These are phyloP conservation scores for Phlebiopsis flavidoalba DNA, from an alignment of 768 basidiomycete species.

Conservation along the genomic window DNA sequence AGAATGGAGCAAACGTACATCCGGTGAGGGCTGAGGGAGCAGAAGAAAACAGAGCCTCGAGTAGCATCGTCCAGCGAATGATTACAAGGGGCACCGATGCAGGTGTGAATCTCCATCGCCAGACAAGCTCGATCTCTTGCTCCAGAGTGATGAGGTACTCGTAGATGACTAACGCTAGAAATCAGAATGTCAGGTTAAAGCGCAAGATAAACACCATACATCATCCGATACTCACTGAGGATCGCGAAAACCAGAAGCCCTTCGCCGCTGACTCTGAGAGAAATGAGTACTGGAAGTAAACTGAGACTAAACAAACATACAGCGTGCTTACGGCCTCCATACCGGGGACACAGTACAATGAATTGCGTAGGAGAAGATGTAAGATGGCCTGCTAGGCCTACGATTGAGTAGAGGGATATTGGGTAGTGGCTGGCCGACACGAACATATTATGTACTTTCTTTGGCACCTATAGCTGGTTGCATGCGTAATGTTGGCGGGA, in stretches of 20 bases:
- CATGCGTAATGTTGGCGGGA: too few relatives aligned
- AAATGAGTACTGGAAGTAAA: not conserved
- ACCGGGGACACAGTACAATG: not conserved
- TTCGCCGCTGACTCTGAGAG: not conserved
- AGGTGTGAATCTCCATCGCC: not conserved
- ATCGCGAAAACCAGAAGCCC: not conserved
- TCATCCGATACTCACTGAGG: not conserved
- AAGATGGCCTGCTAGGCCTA: not conserved
- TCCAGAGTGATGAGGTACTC: not conserved
- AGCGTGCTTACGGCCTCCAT: not conserved
- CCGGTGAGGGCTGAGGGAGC: not conserved
- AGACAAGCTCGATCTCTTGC: not conserved
- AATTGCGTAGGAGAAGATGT: not conserved
- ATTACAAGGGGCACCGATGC: not conserved
- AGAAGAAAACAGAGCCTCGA: not conserved
- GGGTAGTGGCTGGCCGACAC: too few relatives aligned
- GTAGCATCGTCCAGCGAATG: not conserved
- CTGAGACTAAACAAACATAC: not conserved
- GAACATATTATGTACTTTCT: too few relatives aligned
- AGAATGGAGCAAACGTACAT: not conserved
- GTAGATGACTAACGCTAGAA: not conserved
- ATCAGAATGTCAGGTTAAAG: not conserved
- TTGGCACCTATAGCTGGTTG: too few relatives aligned
- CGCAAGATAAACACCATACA: not conserved
- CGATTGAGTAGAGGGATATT: too few relatives aligned